These are phyloP conservation scores for Phaeosphaeria sp. DNA, from an alignment of 2,329 filamentous ascomycete species.

Conservation along the genomic window DNA sequence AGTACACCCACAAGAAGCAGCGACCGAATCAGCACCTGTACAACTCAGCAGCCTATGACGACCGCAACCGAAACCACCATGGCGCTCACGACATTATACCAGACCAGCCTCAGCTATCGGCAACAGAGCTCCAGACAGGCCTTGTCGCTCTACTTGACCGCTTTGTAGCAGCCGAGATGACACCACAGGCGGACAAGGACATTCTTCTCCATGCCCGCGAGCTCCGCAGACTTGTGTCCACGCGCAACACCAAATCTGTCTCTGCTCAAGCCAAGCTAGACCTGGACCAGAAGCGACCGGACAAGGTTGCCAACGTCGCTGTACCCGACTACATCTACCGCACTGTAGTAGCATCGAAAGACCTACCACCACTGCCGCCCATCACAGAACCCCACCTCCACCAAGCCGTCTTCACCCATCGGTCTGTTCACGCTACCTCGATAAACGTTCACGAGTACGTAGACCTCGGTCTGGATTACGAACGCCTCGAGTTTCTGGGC, in stretches of 20 bases:
- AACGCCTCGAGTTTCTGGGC: slow-evolving; percentile 86
- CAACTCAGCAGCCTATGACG: slow-evolving; percentile 5
- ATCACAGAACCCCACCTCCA: slow-evolving; percentile 67
- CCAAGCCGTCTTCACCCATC: slow-evolving; percentile 71
- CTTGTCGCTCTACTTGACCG: slow-evolving; percentile 39
- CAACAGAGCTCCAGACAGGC: slow-evolving; percentile 35
- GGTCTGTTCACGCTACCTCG: slow-evolving; percentile 24
- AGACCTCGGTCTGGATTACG: slow-evolving; percentile 63
- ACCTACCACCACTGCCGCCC: slow-evolving; percentile 65
- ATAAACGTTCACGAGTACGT: slow-evolving; percentile 25
- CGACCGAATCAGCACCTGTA: slow-evolving; percentile 7
- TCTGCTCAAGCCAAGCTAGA: slow-evolving; percentile 59
- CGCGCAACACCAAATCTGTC: slow-evolving; percentile 41
- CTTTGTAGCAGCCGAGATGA: slow-evolving; percentile 37
- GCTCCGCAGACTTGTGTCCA: slow-evolving; percentile 33
- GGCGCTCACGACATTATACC: slow-evolving; percentile 1
- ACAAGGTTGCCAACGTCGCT: slow-evolving; percentile 18
- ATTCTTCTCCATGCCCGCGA: slow-evolving; percentile 37
- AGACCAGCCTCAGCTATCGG: slow-evolving; percentile 19
- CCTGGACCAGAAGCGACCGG: slow-evolving; percentile 37
- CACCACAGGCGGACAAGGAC: slow-evolving; percentile 28
- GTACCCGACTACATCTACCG: slow-evolving; percentile 37
- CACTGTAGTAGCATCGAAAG: slow-evolving; percentile 36
- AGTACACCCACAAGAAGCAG: slow-evolving; percentile 20
- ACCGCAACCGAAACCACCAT: slow-evolving; percentile 1